These are phyloP conservation scores for Primulina tabacum DNA, from an alignment of 257 asterid species.

Conservation along the genomic window DNA sequence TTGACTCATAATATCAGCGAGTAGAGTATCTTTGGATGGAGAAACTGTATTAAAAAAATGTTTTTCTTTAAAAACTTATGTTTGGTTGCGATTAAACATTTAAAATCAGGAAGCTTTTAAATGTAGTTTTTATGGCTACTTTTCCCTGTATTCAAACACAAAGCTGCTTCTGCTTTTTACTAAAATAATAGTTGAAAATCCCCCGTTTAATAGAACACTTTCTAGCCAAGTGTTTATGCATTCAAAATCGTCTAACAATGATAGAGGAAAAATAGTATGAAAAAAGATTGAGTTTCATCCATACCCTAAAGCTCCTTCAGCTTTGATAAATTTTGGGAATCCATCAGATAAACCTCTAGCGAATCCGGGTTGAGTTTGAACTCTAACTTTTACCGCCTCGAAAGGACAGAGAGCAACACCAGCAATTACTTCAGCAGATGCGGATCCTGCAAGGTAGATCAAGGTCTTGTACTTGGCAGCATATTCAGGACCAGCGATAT, in stretches of 20 bases:
- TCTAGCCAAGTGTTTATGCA: not conserved
- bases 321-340: conserved; percentile 56
- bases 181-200: too few relatives aligned
- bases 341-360: conserved; percentile 90
- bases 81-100: not conserved
- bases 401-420: conserved; percentile 80
- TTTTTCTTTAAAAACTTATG: not conserved
- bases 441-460: conserved; percentile 80
- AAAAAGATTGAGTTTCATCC: not conserved
- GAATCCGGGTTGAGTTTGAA: conserved; percentile 79
- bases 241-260: not conserved
- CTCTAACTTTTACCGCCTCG: conserved; percentile 86
- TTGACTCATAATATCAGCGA: not conserved
- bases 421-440: conserved; percentile 81
- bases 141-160: not conserved
- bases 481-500: conserved; percentile 69
- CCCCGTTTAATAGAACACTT: too few relatives aligned
- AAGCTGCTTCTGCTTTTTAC: too few relatives aligned
- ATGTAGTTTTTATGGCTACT: not conserved
- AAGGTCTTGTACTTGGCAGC: conserved; percentile 79
- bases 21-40: not conserved
- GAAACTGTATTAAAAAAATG: not conserved
- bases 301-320: conserved; percentile 75
- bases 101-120: not conserved
- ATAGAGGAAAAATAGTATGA: not conserved